Conservation (phyloP, 805 yeast species). For the Ogataea nitratoaversa region DNA sequence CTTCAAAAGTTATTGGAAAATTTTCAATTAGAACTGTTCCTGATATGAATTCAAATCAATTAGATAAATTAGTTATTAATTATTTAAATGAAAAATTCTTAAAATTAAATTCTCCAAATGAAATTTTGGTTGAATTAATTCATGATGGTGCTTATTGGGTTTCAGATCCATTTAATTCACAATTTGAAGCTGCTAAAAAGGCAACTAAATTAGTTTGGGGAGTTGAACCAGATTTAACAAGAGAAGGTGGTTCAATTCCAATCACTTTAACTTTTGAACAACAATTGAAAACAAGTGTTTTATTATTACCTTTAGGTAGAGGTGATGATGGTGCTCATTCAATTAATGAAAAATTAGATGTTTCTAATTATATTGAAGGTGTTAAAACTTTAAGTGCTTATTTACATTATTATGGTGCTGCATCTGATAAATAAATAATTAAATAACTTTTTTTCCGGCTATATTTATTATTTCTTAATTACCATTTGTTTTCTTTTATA, state of each 20-base stretch:
- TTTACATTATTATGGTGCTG: conserved; percentile 69
- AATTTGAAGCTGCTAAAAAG: conserved; percentile 88
- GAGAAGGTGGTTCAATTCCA: conserved; percentile 99
- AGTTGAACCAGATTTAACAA: conserved; percentile 91
- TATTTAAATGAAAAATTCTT: conserved; percentile 65
- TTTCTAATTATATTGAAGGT: conserved; percentile 88
- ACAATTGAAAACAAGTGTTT: conserved; percentile 76
- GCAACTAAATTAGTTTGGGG: conserved; percentile 96
- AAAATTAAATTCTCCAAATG: conserved; percentile 73
- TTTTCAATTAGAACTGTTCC: conserved; percentile 98
- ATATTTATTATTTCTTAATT: no score
- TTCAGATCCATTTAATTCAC: conserved; percentile 86
- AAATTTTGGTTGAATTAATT: conserved; percentile 63
- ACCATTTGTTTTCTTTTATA: not conserved
- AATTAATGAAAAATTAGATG: conserved; percentile 89
- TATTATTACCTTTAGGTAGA: conserved; percentile 94
- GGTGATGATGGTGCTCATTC: conserved; percentile 99
- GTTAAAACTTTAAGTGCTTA: conserved; percentile 91
- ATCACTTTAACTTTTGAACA: conserved; percentile 92
- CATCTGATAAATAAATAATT: not conserved
- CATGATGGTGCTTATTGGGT: conserved; percentile 98
- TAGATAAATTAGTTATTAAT: conserved; percentile 72
- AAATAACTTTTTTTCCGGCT: no score
- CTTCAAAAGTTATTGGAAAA: conserved; percentile 90
- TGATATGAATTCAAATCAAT: conserved; percentile 73